phyloP scores from a whole-genome alignment of 2,329 filamentous ascomycete genomes.

The Epichloe gansuensis region DNA sequence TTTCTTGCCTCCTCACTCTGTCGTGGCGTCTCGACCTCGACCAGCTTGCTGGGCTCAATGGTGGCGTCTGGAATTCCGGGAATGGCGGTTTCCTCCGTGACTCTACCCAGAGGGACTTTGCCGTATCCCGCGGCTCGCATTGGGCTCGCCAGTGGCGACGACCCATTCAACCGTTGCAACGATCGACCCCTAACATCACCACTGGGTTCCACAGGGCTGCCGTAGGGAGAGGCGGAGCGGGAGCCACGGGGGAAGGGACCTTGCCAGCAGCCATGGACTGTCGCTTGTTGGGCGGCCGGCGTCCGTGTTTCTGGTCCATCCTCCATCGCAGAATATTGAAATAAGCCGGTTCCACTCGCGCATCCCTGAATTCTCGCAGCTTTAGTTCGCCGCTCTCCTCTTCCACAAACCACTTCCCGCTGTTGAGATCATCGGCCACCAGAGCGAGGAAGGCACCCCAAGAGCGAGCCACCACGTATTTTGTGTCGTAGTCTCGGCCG shows the following conservation, averaged over 20 bases:
- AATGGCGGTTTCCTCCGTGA: slow-evolving; percentile 53
- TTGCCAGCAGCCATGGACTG: slow-evolving; percentile 36
- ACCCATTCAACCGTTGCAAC: slow-evolving; percentile 55
- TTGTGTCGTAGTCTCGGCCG: slow-evolving; percentile 95
- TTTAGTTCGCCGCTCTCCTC: slow-evolving; percentile 89
- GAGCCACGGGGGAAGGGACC: slow-evolving; percentile 33
- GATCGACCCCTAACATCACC: slow-evolving; percentile 56
- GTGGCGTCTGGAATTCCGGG: slow-evolving; percentile 26
- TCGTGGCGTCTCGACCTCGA: slow-evolving; percentile 44
- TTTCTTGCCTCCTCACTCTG: slow-evolving; percentile 30
- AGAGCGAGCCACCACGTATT: slow-evolving; percentile 88
- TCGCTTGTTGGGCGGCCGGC: slow-evolving; percentile 40
- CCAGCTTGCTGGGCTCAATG: slow-evolving; percentile 36
- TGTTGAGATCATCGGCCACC: slow-evolving; percentile 81
- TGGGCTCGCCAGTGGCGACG: slow-evolving; percentile 51
- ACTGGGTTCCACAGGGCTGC: slow-evolving; percentile 47
- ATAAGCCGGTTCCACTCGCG: slow-evolving; percentile 83
- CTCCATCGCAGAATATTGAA: slow-evolving; percentile 93
- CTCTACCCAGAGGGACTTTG: slow-evolving; percentile 59
- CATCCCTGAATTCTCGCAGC: slow-evolving; percentile 78
- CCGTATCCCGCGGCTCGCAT: slow-evolving; percentile 55
- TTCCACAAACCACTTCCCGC: slow-evolving; percentile 82
- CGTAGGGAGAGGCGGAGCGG: slow-evolving; percentile 48
- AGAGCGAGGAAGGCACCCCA: slow-evolving; percentile 81
- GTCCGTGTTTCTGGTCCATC: slow-evolving; percentile 86